Conservation (phyloP, 2,329 filamentous ascomycete genomes). For the Botryotinia globosa region DNA sequence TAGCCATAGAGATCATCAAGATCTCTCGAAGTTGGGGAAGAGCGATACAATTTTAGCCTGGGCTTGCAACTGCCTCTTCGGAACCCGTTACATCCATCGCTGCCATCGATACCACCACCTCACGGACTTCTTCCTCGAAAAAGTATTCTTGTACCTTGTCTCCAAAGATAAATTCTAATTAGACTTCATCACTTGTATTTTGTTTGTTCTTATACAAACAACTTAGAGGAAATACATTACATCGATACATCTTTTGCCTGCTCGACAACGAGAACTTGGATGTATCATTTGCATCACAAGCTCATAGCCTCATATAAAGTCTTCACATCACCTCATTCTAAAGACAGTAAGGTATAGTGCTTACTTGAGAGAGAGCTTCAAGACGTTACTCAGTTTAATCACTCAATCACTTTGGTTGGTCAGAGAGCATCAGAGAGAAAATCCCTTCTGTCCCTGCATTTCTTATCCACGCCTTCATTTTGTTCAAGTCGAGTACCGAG, state of each 20-base stretch:
- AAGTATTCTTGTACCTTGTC: background rate
- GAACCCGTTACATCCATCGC: background rate
- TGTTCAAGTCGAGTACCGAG: slow-evolving; percentile 17
- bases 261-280: slow-evolving; percentile 4
- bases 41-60: slow-evolving; percentile 7
- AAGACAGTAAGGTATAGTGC: slow-evolving; percentile 18
- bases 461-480: slow-evolving; percentile 15
- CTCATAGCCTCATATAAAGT: background rate
- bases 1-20: slow-evolving; percentile 2
- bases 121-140: background rate
- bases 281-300: slow-evolving; percentile 1
- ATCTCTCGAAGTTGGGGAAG: background rate
- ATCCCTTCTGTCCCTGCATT: slow-evolving; percentile 15
- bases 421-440: background rate
- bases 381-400: slow-evolving; percentile 10
- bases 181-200: background rate
- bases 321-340: slow-evolving; percentile 5
- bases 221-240: background rate
- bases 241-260: background rate
- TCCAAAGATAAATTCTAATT: slow-evolving; percentile 6
- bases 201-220: background rate
- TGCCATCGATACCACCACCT: background rate
- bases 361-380: background rate
- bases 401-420: slow-evolving; percentile 15
- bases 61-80: slow-evolving; percentile 11